These are phyloP conservation scores for Aspergillus affinis DNA, from an alignment of 495 filamentous ascomycete genomes.

Conservation along the genomic window DNA sequence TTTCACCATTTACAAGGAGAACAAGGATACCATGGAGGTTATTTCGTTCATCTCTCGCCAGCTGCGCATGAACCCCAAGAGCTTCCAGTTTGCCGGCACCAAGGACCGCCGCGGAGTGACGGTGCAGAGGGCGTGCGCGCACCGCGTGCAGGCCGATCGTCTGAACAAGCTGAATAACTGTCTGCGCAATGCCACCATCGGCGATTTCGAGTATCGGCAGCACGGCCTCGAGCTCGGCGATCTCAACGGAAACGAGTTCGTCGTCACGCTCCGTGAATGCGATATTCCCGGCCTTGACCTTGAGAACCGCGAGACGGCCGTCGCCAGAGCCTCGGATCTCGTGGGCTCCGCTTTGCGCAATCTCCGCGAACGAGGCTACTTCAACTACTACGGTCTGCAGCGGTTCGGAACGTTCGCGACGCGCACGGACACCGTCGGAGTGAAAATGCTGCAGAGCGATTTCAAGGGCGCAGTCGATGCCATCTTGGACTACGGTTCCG, in stretches of 20 bases:
- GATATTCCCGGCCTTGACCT: constrained; percentile 55
- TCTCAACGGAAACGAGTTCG: constrained; percentile 84
- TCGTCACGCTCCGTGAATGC: constrained; percentile 84
- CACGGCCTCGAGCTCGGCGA: constrained; percentile 77
- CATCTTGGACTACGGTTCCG: constrained; percentile 64
- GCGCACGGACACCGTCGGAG: constrained; percentile 77
- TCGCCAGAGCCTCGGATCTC: constrained; percentile 47
- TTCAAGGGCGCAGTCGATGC: constrained; percentile 74
- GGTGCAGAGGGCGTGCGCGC: constrained; percentile 76
- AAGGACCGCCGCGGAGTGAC: constrained; percentile 92
- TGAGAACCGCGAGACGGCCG: constrained; percentile 34
- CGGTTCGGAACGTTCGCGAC: constrained; percentile 84
- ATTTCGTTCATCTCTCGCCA: constrained; percentile 68
- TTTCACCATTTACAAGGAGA: constrained; percentile 95
- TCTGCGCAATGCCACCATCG: constrained; percentile 64
- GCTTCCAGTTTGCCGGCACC: constrained; percentile 85
- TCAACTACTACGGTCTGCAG: constrained; percentile 96
- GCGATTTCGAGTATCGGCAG: constrained; percentile 72
- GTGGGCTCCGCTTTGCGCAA: constrained; percentile 55
- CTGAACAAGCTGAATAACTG: constrained; percentile 61
- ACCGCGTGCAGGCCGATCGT: constrained; percentile 60
- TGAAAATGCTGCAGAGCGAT: constrained; percentile 77
- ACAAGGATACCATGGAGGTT: constrained; percentile 96
- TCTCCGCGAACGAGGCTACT: constrained; percentile 69
- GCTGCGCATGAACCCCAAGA: constrained; percentile 64